These are phyloP conservation scores for Penicillium freii DNA, from an alignment of 2,329 filamentous ascomycete species.

Conservation along the genomic window DNA sequence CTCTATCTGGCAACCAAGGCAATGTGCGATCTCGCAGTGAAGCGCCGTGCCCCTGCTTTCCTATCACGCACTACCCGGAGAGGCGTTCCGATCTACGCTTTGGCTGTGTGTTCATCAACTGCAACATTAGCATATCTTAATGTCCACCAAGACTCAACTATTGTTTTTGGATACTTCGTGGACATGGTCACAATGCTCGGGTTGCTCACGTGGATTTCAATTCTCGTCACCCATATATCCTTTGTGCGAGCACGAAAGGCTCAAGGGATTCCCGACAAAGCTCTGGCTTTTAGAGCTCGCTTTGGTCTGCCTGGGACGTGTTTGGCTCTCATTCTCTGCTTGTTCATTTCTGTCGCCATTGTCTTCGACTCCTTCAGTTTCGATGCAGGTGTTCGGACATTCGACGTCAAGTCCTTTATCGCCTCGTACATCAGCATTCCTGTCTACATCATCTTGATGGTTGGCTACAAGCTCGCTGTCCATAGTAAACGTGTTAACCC, in stretches of 20 bases:
- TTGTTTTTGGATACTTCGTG: conserved; percentile 63
- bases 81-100: conserved; percentile 67
- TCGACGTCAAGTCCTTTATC: conserved; percentile 70
- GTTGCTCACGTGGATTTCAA: conserved; percentile 64
- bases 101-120: conserved; percentile 60
- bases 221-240: conserved; percentile 64
- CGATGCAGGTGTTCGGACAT: conserved; percentile 47
- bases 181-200: conserved; percentile 66
- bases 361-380: conserved; percentile 68
- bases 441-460: conserved; percentile 65
- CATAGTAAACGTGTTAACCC: conserved; percentile 56
- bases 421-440: conserved; percentile 75
- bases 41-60: conserved; percentile 67
- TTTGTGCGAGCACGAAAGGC: conserved; percentile 62
- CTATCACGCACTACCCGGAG: conserved; percentile 66
- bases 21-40: conserved; percentile 68
- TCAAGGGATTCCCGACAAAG: conserved; percentile 56
- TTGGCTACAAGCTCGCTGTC: conserved; percentile 62
- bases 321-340: conserved; percentile 65
- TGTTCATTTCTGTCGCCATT: conserved; percentile 74
- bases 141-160: conserved; percentile 54
- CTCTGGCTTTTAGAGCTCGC: conserved; percentile 65
- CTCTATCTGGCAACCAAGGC: conserved; percentile 71
- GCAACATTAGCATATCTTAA: conserved; percentile 67
- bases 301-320: conserved; percentile 68